phyloP scores from a whole-genome alignment of 495 filamentous ascomycete species.

The Talaromyces stipitatus region DNA sequence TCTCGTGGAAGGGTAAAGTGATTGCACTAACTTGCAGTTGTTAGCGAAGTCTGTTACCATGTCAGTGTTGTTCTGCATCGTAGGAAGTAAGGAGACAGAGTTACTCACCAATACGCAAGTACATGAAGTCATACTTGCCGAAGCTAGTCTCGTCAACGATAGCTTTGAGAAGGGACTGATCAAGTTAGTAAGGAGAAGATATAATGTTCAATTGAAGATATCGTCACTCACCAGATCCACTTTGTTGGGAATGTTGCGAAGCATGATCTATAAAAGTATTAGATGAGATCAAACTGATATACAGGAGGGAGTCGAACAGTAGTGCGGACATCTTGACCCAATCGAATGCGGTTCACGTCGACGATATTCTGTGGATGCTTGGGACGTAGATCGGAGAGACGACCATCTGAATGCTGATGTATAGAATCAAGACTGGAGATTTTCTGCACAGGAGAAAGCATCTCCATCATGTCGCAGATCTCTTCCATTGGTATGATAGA shows the following conservation, averaged over 20 bases:
- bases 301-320: conserved; percentile 47
- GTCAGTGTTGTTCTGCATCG: not conserved
- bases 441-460: conserved; percentile 21
- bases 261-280: conserved; percentile 64
- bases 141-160: conserved; percentile 72
- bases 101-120: conserved; percentile 70
- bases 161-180: conserved; percentile 56
- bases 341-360: conserved; percentile 55
- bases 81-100: not conserved
- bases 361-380: conserved; percentile 55
- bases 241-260: conserved; percentile 91
- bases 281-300: conserved; percentile 7
- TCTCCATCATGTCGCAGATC: conserved; percentile 22
- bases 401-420: conserved; percentile 14
- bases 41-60: conserved; percentile 63
- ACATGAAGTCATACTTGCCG: conserved; percentile 89
- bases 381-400: conserved; percentile 19
- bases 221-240: conserved; percentile 55
- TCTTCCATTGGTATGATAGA: conserved; percentile 26
- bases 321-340: conserved; percentile 63
- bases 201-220: not conserved
- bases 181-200: conserved; percentile 8
- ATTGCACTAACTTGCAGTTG: conserved; percentile 69
- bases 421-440: conserved; percentile 11
- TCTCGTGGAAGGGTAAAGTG: not conserved